Evolutionary conservation across 441 rosid species (phyloP).

Genomic region (Raphanus hybrid): DNA sequence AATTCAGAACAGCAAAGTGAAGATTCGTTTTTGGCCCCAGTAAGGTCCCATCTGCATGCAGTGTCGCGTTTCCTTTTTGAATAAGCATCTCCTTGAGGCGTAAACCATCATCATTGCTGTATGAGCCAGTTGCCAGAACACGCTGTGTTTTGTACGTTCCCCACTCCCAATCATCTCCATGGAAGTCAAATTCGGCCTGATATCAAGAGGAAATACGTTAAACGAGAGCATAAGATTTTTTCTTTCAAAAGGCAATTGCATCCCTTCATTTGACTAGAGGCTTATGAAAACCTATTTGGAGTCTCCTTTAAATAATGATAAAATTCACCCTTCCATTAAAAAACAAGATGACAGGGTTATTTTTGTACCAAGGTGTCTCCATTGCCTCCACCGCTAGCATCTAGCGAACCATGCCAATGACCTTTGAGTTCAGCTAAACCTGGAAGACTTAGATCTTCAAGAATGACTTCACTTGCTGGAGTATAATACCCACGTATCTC

Average conservation of each 20-base stretch:
- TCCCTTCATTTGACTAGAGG: conserved; percentile 13
- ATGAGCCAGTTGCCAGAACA: conserved; percentile 90
- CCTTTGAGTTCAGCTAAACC: conserved; percentile 97
- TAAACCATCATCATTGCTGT: conserved; percentile 95
- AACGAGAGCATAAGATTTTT: background rate
- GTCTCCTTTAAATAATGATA: conserved; percentile 20
- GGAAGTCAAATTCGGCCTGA: conserved; percentile 98
- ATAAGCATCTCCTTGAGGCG: conserved; percentile 93
- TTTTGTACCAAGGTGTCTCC: conserved; percentile 92
- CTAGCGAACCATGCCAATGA: conserved; percentile 95
- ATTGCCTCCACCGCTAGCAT: conserved; percentile 99
- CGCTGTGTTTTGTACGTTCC: conserved; percentile 95
- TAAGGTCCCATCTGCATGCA: conserved; percentile 98
- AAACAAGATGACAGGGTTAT: conserved; percentile 15
- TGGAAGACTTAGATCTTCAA: conserved; percentile 85
- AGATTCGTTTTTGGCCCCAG: conserved; percentile 95
- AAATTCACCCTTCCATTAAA: background rate
- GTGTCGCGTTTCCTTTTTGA: conserved; percentile 96
- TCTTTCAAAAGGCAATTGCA: conserved; percentile 9
- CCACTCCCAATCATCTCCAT: conserved; percentile 99
- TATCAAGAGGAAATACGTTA: conserved; percentile 9
- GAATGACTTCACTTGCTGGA: conserved; percentile 72
- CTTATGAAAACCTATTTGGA: conserved; percentile 18
- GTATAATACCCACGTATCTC: conserved; percentile 73
- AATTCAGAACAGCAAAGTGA: conserved; percentile 98